Evolutionary conservation across 2,329 filamentous ascomycete species (phyloP), one percentile per base, ranked within the genome.

Genomic region (Septoria petroselini): DNA sequence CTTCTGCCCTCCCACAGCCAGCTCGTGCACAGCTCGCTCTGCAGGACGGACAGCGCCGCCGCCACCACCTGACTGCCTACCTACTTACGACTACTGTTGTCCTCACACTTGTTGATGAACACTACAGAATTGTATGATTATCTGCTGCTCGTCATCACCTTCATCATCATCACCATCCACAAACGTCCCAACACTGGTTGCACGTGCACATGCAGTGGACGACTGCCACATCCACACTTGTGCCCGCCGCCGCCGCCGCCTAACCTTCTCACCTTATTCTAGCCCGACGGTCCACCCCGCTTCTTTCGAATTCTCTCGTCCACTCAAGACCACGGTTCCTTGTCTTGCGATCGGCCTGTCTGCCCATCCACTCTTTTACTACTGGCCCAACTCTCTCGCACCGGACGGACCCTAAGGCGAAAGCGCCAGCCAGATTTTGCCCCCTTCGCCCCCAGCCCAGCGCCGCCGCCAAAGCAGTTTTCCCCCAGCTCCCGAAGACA

Each of bases 351-450:
- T 53, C 41, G 41, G 34, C 45, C 33, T 52, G 49, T 31, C 47
- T 49, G 56, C 56, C 58, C 40, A 23, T 42, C 40, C 42, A 45
- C 34, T 46, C 43, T 34, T 46, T 46, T 25, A 29, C 42, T 44
- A 33, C 42, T 45, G 42, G 31, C 42, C 12, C 42, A 37, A 45
- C 42, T 45, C 23, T 21, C 42, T 30, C 30, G 23, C 42, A 35
- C n/a, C n/a, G 15, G n/a, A 35, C 42, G 42, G 42, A 45, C 33
- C 31, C 42, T 37, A 45, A 45, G 21, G 42, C 31, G 35, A 51
- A 37, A 41, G n/a, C n/a, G n/a, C n/a, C n/a, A n/a, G 42, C 42
- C 42, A 23, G 31, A 45, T 40, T 52, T 40, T 34, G 21, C 18
- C 25, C 42, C 35, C 25, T 46, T 33, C n/a, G n/a, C n/a, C n/a